Conservation (phyloP, 306 rosid genomes). For the Phaseolus lunatus region DNA sequence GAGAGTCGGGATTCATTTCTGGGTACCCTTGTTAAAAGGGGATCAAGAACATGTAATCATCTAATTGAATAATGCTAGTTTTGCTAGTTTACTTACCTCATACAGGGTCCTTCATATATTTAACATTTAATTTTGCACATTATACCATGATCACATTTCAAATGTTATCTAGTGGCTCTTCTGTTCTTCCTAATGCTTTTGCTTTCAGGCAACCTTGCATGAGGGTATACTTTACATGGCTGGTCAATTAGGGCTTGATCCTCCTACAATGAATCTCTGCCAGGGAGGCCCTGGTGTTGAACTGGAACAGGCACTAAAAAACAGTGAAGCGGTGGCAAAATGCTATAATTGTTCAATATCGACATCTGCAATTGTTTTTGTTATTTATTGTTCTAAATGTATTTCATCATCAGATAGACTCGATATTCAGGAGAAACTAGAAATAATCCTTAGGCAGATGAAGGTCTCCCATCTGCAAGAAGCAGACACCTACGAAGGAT, state of each 20-base stretch:
- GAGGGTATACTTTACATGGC: constrained; percentile 94
- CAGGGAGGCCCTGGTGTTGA: constrained; percentile 71
- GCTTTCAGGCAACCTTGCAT: constrained; percentile 86
- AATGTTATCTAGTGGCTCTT: constrained; percentile 7
- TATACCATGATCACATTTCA: constrained; percentile 32
- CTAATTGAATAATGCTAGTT: constrained; percentile 7
- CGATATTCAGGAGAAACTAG: constrained; percentile 63
- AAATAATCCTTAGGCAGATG: constrained; percentile 61
- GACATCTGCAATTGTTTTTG: constrained; percentile 66
- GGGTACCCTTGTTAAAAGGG: not conserved
- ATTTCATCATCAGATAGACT: constrained; percentile 57
- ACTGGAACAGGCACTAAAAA: constrained; percentile 78
- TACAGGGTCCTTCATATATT: not conserved
- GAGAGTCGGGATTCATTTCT: constrained; percentile 13
- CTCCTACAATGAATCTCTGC: constrained; percentile 88
- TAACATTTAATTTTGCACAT: constrained; percentile 9
- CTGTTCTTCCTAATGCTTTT: constrained; percentile 34
- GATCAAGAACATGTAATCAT: not conserved
- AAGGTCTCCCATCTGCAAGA: constrained; percentile 51
- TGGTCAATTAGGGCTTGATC: constrained; percentile 94
- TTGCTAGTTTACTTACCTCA: constrained; percentile 9
- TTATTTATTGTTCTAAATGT: constrained; percentile 73
- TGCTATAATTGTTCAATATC: constrained; percentile 80
- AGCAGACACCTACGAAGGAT: constrained; percentile 44
- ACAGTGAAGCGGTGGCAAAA: constrained; percentile 93